Conservation (phyloP, 352 stramenopile species). For the Phytophthora vignae region DNA sequence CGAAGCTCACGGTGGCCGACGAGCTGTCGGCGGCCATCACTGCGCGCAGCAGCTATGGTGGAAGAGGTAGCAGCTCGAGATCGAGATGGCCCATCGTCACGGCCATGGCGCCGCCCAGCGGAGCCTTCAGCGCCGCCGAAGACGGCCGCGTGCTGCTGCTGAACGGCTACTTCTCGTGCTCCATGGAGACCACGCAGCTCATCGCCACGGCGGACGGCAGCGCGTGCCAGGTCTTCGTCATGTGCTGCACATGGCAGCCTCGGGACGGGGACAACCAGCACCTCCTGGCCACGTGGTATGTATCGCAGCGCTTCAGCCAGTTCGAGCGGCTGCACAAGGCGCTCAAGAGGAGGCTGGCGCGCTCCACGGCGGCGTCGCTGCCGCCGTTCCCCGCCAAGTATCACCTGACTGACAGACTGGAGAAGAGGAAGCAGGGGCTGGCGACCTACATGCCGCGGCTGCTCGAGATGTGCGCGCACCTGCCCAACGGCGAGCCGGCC, state of each 20-base stretch:
- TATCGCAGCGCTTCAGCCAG: constrained; percentile 57
- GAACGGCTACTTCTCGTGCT: constrained; percentile 42
- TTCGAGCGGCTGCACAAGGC: constrained; percentile 50
- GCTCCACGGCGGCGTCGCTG: constrained; percentile 25
- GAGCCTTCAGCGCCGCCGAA: constrained; percentile 26
- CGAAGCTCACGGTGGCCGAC: constrained; percentile 26
- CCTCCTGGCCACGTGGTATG: constrained; percentile 41
- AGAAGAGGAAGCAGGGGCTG: constrained; percentile 51
- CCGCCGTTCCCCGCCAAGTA: constrained; percentile 55
- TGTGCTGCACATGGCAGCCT: constrained; percentile 48
- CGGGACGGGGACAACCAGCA: not conserved
- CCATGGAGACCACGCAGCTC: constrained; percentile 39
- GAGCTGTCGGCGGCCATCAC: constrained; percentile 18
- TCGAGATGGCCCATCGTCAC: constrained; percentile 22
- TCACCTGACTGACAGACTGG: constrained; percentile 37
- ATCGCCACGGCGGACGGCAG: constrained; percentile 29
- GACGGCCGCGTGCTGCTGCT: constrained; percentile 41
- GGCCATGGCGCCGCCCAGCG: constrained; percentile 17
- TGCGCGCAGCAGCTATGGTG: not conserved
- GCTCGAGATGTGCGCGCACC: constrained; percentile 44
- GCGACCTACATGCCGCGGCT: constrained; percentile 39
- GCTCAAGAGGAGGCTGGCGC: constrained; percentile 37
- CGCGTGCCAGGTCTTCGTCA: constrained; percentile 45
- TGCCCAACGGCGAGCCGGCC: constrained; percentile 30
- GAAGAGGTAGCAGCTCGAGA: not conserved